Base-by-base conservation (phyloP, 305 asterid species). In the Salvia sclarea region DNA sequence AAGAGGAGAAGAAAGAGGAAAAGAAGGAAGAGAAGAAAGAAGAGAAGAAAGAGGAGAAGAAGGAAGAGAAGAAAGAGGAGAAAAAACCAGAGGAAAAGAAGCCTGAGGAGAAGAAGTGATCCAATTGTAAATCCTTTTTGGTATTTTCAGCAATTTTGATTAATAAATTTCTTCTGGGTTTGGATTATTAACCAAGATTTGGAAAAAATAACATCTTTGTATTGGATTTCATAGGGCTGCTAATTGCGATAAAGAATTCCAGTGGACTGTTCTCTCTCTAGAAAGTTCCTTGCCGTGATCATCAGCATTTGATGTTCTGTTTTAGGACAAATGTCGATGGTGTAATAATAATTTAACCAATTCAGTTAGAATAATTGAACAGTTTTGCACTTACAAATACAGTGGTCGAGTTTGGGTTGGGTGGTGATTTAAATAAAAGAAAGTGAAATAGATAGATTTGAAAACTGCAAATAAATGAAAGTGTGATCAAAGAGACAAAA, bases 1-100 rank as follows among this genome's bases (percentile, higher is more conserved):
- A 87, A 55, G 96, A 87, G 59, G 96, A 85, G 73, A 83, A 86
- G 22, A 87, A 90, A 13, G 84, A 83, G 35, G 89, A 82, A 6
- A 82, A 86, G 59, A 80, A 80, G 16, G 78, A 75, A 22, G 88
- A 81, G 18, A 77, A 84, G 61, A 78, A 84, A 6, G 83, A 84
- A 2, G 86, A 82, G 8, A 75, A 83, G 57, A 86, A 88, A 7
- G 86, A 81, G n/a, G 81, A 76, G 14, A 76, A 76, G n/a, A 73
- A 79, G 17, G 81, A 76, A 37, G 79, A 80, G 53, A 80, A 84
- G 66, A 73, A 79, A 37, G 72, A 53, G 54, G 84, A 81, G 30
- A 77, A 75, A 8, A 68, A 84, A 50, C 60, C 60, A 2, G 76
- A 61, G 31, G 84, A 81, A 6, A 77, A 74, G 37, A 76, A 85